phyloP scores from a whole-genome alignment of 352 stramenopile species.

The Phytophthora parvispora region DNA sequence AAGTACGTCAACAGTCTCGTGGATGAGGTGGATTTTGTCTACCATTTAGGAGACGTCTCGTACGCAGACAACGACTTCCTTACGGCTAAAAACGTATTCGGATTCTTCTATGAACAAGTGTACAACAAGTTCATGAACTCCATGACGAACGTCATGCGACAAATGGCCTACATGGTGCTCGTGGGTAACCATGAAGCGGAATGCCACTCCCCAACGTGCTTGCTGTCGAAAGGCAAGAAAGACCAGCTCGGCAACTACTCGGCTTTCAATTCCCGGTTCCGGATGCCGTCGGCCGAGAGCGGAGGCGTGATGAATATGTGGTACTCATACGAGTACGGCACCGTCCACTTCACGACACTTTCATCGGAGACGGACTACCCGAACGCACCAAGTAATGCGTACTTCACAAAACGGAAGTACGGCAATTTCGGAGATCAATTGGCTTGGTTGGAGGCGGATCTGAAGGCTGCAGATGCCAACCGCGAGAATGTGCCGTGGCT shows the following conservation, averaged over 20 bases:
- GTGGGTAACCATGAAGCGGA: conserved; percentile 81
- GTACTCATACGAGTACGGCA: conserved; percentile 50
- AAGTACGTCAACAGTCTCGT: conserved; percentile 45
- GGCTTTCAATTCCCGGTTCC: conserved; percentile 56
- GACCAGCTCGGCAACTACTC: conserved; percentile 62
- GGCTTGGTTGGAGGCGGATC: conserved; percentile 60
- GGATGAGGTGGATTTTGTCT: conserved; percentile 41
- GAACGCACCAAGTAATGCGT: conserved; percentile 47
- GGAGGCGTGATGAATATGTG: conserved; percentile 52
- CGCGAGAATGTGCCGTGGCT: conserved; percentile 60
- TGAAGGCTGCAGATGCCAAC: conserved; percentile 57
- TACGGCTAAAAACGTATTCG: conserved; percentile 21
- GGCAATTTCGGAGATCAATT: conserved; percentile 56
- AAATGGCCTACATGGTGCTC: conserved; percentile 76
- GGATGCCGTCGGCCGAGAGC: conserved; percentile 49
- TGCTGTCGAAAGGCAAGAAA: conserved; percentile 28
- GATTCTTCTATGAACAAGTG: conserved; percentile 47
- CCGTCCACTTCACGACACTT: conserved; percentile 76
- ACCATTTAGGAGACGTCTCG: conserved; percentile 40
- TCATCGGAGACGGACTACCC: conserved; percentile 72
- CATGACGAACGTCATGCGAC: conserved; percentile 47
- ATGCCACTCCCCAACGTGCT: conserved; percentile 50
- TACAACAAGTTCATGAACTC: conserved; percentile 81
- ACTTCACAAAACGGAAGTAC: conserved; percentile 36
- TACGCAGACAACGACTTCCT: conserved; percentile 42